Evolutionary conservation across 495 filamentous ascomycete species (phyloP), one percentile per base, ranked within the genome.

Genomic region (Recurvomyces mirabilis): DNA sequence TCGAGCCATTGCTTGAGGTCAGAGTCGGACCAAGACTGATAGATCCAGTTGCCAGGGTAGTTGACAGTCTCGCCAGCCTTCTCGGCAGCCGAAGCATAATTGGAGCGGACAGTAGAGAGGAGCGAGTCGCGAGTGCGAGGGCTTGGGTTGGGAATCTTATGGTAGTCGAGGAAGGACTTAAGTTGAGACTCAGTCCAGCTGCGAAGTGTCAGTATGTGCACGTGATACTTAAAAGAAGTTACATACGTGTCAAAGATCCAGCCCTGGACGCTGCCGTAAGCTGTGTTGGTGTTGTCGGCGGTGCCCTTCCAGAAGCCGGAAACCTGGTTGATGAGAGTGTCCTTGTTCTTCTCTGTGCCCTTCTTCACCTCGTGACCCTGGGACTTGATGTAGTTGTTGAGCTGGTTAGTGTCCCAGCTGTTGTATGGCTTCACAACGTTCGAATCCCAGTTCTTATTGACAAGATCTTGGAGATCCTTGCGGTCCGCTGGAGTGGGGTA

Each of bases 41-140:
- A 98, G 24, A 96, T 66, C 91, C 91, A 98, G 63, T 94, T 79
- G n/a, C 91, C 91, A 29, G 91, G 91, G 53, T 98, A 98, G 9
- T 73, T 59, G 28, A 74, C 67, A 1, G 84, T 81, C 63, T 94
- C 82, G 49, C 84, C 84, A 30, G 73, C 69, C 65, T 94, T 95
- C 58, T 87, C 76, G 11, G 91, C 87, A 32, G 82, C 60, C 3
- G 72, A 68, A 48, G 94, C 79, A 49, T 93, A 95, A 59, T 81
- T 89, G 46, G 78, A 68, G 43, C 91, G 87, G 37, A 77, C 74
- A 49, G 83, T 72, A 54, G 79, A 71, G 52, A 96, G 73, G 37
- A 94, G 65, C 13, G 75, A 74, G 58, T 95, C 91, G 44, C 85
- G 84, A 54, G 80, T 84, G 55, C 82, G 81, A 18, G 91, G 91